A percentile compares a stretch with the other conserved stretches of the same genome.
Evolutionary conservation across 2,329 filamentous ascomycete genomes (phyloP).

Genomic region (Fusarium coicis): DNA sequence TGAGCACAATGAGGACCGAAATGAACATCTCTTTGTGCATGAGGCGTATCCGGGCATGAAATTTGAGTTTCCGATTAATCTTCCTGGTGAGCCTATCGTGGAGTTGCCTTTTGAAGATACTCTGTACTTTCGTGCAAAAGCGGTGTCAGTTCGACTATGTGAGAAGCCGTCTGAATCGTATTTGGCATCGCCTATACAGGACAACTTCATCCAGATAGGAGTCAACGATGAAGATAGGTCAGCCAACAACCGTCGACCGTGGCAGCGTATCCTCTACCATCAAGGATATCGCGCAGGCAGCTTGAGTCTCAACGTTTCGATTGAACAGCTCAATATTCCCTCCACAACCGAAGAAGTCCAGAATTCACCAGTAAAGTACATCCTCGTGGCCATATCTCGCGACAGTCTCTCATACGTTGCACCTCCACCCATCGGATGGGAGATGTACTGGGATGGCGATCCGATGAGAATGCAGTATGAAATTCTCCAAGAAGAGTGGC

Average conservation of each 20-base stretch:
- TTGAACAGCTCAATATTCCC: neutral
- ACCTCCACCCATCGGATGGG: slow-evolving; percentile 1
- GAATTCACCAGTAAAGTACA: neutral
- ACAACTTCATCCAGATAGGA: slow-evolving; percentile 14
- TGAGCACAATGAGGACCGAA: neutral
- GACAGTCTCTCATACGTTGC: slow-evolving; percentile 4
- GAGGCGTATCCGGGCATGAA: slow-evolving; percentile 4
- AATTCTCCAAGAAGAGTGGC: slow-evolving; percentile 6
- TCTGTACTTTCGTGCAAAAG: neutral
- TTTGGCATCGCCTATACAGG: neutral
- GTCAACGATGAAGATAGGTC: slow-evolving; percentile 16
- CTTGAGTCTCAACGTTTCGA: neutral
- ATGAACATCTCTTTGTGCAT: slow-evolving; percentile 11
- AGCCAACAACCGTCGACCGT: neutral
- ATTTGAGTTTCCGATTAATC: slow-evolving; percentile 4
- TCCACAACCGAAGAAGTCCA: accelerated
- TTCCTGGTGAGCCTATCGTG: neutral
- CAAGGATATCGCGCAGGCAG: slow-evolving; percentile 18
- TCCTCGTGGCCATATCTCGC: slow-evolving; percentile 6
- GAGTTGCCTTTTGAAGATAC: neutral
- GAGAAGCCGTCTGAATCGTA: neutral
- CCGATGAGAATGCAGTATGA: slow-evolving; percentile 3
- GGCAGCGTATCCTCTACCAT: slow-evolving; percentile 24
- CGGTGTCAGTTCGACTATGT: neutral
- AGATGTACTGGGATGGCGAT: slow-evolving; percentile 15